phyloP scores from a whole-genome alignment of 2,329 filamentous ascomycete genomes.

The Thelonectria discophora region DNA sequence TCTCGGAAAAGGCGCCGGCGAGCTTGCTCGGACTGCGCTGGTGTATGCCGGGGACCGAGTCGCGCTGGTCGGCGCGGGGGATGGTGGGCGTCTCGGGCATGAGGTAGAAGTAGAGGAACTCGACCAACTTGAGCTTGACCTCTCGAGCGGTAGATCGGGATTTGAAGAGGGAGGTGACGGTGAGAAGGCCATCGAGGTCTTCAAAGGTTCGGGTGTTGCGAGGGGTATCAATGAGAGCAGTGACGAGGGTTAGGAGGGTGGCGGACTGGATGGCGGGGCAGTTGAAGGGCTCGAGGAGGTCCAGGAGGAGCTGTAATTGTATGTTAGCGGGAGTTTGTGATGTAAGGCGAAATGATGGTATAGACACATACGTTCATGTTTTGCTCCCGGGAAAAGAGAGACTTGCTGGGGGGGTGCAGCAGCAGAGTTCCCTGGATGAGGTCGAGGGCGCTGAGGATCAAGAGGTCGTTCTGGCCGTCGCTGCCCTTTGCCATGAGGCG shows the following conservation, averaged over 20 bases:
- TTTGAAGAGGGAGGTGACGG: constrained; percentile 93
- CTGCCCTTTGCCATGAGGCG: constrained; percentile 83
- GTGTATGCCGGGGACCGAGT: constrained; percentile 61
- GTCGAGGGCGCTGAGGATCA: constrained; percentile 88
- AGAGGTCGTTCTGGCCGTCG: constrained; percentile 83
- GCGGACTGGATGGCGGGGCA: constrained; percentile 91
- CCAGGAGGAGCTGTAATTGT: constrained; percentile 77
- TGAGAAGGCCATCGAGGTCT: constrained; percentile 87
- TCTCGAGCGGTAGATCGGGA: constrained; percentile 83
- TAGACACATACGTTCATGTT: constrained; percentile 82
- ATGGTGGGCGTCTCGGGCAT: constrained; percentile 84
- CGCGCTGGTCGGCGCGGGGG: constrained; percentile 57
- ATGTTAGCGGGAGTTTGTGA: constrained; percentile 24
- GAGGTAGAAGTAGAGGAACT: constrained; percentile 98
- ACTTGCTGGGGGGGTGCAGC: constrained; percentile 88
- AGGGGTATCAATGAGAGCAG: constrained; percentile 85
- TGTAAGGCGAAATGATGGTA: neutral
- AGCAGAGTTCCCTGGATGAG: constrained; percentile 88
- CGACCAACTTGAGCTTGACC: constrained; percentile 94
- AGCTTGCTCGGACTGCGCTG: constrained; percentile 76
- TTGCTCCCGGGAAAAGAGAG: constrained; percentile 85
- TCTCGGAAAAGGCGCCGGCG: constrained; percentile 61
- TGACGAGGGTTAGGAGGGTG: constrained; percentile 88
- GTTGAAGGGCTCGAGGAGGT: constrained; percentile 91
- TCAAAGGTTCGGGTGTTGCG: constrained; percentile 93